A percentile compares a stretch with the other conserved stretches of the same genome.
These are phyloP conservation scores for Pseudocercospora vitis DNA, from an alignment of 2,329 filamentous ascomycete species.

Conservation along the genomic window DNA sequence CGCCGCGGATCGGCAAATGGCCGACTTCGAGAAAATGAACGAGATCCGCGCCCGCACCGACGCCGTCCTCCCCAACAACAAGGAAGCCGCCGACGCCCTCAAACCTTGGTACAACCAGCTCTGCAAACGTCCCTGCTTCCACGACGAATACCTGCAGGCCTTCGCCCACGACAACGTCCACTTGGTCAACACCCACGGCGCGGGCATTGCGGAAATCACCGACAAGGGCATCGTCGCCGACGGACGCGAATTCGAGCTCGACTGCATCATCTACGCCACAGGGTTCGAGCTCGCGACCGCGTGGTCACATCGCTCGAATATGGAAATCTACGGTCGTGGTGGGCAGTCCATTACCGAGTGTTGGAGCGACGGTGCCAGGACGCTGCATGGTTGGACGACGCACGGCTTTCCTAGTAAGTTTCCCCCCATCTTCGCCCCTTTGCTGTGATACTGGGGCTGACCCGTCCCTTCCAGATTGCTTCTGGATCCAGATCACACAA, in stretches of 20 bases:
- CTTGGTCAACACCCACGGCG: conserved; percentile 59
- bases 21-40: conserved; percentile 38
- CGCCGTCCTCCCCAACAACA: conserved; percentile 50
- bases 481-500: conserved; percentile 50
- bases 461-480: no score
- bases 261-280: conserved; percentile 50
- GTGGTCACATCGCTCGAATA: conserved; percentile 31
- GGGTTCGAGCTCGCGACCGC: conserved; percentile 43
- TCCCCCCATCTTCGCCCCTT: no score
- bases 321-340: conserved; percentile 43
- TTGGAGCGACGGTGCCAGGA: conserved; percentile 46
- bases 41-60: conserved; percentile 50
- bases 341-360: conserved; percentile 50
- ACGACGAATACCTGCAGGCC: conserved; percentile 56
- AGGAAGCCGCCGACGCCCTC: conserved; percentile 52
- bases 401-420: conserved; percentile 55
- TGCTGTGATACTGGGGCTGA: no score
- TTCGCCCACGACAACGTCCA: conserved; percentile 62
- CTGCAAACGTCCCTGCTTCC: conserved; percentile 65
- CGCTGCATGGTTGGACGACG: conserved; percentile 54
- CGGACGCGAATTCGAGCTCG: conserved; percentile 50
- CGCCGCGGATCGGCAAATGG: conserved; percentile 24
- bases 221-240: conserved; percentile 49
- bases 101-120: conserved; percentile 61
- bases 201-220: conserved; percentile 53